Percentiles rank a stretch among this genome's conserved stretches.
Conservation (phyloP, 495 filamentous ascomycete genomes). For the Penicillium diatomitis region DNA sequence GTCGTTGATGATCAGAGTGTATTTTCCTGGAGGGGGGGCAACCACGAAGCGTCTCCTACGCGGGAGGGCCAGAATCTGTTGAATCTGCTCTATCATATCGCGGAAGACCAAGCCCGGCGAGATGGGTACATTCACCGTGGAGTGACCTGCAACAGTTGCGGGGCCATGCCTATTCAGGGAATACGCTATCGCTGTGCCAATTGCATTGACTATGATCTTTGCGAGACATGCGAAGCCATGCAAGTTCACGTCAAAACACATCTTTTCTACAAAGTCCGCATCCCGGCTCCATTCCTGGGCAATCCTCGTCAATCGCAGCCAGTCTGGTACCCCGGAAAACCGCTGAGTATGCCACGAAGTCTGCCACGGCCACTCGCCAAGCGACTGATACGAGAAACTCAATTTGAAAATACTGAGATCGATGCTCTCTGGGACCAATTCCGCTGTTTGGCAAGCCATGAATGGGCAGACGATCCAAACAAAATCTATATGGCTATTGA, state of each 20-base stretch:
- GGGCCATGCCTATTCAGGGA: constrained; percentile 76
- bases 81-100: constrained; percentile 66
- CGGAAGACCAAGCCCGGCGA: constrained; percentile 67
- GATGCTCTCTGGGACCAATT: constrained; percentile 96
- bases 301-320: constrained; percentile 61
- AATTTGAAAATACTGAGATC: constrained; percentile 72
- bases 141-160: constrained; percentile 85
- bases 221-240: constrained; percentile 79
- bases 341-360: constrained; percentile 51
- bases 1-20: constrained; percentile 52
- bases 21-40: constrained; percentile 46
- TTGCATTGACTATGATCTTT: constrained; percentile 86
- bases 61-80: constrained; percentile 67
- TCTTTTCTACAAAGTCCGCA: constrained; percentile 86
- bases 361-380: constrained; percentile 55
- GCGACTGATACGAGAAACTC: constrained; percentile 59
- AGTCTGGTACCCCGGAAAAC: constrained; percentile 87
- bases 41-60: constrained; percentile 43
- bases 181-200: constrained; percentile 88
- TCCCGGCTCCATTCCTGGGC: constrained; percentile 60
- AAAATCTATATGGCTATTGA: constrained; percentile 76
- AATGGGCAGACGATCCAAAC: constrained; percentile 77
- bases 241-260: constrained; percentile 84
- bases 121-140: constrained; percentile 91
- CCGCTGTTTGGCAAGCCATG: constrained; percentile 77